Evolutionary conservation across 495 filamentous ascomycete genomes (phyloP), one percentile per base, ranked within the genome.

Genomic region (Hypoxylon fragiforme): DNA sequence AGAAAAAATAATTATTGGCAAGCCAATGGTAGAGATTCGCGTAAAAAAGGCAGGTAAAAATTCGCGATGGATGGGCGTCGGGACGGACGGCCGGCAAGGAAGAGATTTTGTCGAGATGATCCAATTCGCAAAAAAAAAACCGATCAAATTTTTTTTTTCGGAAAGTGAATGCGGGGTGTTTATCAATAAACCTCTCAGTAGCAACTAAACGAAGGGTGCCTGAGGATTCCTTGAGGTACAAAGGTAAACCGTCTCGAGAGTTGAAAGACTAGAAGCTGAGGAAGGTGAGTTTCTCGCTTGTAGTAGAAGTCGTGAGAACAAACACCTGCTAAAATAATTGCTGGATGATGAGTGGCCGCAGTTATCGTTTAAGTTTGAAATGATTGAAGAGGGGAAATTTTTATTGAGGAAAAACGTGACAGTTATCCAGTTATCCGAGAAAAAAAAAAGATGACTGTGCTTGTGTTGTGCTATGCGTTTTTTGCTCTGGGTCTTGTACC

Each of bases 81-180:
- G 39, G 44, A 46, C 45, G 32, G 19, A 56, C 13, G 32, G 34
- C 55, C 18, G 32, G 24, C 13, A 45, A 65, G 54, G 51, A 52
- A 61, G 51, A 54, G 49, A 44, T 44, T 50, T 20, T 37, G 28
- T 46, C 41, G 44, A 48, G 50, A 44, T n/a, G 40, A 24, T 30
- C 54, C 61, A 60, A 55, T 68, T n/a, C 54, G 47, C 46, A 60
- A 50, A 31, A 31, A 41, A 60, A 50, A 31, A 31, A 41, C 44
- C 44, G 43, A 60, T 44, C 49, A 49, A 28, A 53, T 57, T 43
- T 31, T 44, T 16, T 22, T 57, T 43, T 31, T 44, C 14, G 24
- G 31, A 45, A 42, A 45, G 52, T 36, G 36, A 36, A 60, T 65
- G 65, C 65, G 65, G 62, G 65, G 59, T 63, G 55, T 37, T 28